A percentile compares a stretch with the other conserved stretches of the same genome.
Conservation (phyloP, 129 eudicot genomes). For the Kitagawia praeruptora region DNA sequence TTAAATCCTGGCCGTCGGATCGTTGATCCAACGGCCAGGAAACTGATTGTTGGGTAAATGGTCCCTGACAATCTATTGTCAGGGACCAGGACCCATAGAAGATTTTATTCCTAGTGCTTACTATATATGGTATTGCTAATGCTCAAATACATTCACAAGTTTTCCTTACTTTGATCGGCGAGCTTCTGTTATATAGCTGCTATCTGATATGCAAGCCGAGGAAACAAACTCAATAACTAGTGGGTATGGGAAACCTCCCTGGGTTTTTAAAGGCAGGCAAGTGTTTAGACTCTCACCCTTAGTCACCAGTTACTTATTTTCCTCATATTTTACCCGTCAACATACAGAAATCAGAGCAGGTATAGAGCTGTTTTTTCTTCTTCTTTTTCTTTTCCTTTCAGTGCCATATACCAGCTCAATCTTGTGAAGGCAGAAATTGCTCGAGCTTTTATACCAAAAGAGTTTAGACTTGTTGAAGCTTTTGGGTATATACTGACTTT, state of each 20-base stretch:
- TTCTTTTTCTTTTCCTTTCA: constrained; percentile 17
- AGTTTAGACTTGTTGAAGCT: constrained; percentile 90
- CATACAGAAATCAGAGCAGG: neutral
- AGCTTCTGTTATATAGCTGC: neutral
- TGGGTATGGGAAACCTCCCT: constrained; percentile 73
- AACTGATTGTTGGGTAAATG: no score
- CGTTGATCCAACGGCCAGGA: no score
- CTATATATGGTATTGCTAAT: neutral
- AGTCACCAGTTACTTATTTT: neutral
- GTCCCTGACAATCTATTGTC: no score
- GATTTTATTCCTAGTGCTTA: neutral
- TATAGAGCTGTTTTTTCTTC: neutral
- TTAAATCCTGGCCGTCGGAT: no score
- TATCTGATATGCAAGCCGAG: constrained; percentile 33
- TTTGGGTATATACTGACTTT: constrained; percentile 50
- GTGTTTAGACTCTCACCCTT: constrained; percentile 15
- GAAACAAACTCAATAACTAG: constrained; percentile 28
- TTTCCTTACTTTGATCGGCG: neutral
- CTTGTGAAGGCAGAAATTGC: constrained; percentile 92
- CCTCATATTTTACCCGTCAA: neutral
- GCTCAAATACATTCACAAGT: neutral
- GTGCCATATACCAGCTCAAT: constrained; percentile 89
- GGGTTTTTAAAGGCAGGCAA: constrained; percentile 93
- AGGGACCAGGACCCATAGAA: no score
- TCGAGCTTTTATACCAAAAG: constrained; percentile 73